Percentiles rank a stretch among this genome's conserved stretches.
Evolutionary conservation across 352 stramenopile species (phyloP).

Genomic region (Paralagenidium karlingii): DNA sequence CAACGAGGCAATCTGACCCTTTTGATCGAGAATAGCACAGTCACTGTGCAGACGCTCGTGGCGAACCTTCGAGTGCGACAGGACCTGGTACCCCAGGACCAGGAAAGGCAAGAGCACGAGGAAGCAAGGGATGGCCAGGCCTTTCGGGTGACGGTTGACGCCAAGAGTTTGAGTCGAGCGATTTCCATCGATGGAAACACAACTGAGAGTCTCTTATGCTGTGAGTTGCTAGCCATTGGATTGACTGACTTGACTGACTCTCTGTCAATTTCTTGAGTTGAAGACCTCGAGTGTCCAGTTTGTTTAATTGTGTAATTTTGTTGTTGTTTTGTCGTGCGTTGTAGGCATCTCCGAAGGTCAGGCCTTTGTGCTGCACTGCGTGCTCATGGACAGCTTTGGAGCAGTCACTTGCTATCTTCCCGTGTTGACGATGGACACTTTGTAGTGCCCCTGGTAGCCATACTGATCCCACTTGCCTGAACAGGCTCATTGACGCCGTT

Average conservation of each 20-base stretch:
- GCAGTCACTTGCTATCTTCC: constrained; percentile 78
- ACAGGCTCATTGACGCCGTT: too few species aligned
- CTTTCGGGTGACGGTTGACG: constrained; percentile 61
- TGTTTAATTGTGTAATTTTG: background rate
- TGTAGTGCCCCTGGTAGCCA: too few species aligned
- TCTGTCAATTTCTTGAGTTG: background rate
- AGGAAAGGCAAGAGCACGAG: constrained; percentile 17
- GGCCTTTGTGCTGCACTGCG: constrained; percentile 66
- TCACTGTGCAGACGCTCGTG: constrained; percentile 70
- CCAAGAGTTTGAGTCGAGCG: constrained; percentile 61
- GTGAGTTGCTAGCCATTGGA: constrained; percentile 9
- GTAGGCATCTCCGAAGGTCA: constrained; percentile 63
- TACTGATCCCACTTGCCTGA: too few species aligned
- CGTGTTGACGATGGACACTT: too few species aligned
- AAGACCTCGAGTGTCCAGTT: background rate
- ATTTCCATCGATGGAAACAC: constrained; percentile 61
- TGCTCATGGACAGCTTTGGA: constrained; percentile 60
- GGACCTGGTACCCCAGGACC: constrained; percentile 44
- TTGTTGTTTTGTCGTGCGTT: background rate
- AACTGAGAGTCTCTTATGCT: constrained; percentile 60
- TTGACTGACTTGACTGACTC: background rate
- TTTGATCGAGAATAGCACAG: constrained; percentile 49
- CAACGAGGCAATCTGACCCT: constrained; percentile 49
- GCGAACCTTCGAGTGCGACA: constrained; percentile 57
- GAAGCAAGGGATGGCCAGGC: constrained; percentile 7